Conservation (phyloP, 2,329 filamentous ascomycete genomes). For the Teratosphaeriaceae sp. region DNA sequence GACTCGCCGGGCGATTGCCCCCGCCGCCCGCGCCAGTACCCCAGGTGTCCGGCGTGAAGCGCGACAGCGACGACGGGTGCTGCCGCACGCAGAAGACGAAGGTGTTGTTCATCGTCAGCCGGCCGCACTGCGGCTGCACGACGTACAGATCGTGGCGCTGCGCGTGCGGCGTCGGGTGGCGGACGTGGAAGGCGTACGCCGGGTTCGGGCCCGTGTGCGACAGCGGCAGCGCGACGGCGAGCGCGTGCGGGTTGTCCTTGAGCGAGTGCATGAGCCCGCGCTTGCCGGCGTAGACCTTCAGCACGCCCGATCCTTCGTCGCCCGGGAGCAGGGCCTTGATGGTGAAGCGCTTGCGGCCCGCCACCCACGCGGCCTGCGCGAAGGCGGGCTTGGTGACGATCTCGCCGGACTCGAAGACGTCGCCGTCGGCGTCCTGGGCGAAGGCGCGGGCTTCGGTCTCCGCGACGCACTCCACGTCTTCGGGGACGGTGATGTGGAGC, state of each 20-base stretch:
- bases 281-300: constrained; percentile 92
- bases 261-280: constrained; percentile 95
- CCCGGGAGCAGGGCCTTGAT: constrained; percentile 87
- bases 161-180: constrained; percentile 96
- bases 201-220: constrained; percentile 89
- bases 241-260: constrained; percentile 87
- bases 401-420: constrained; percentile 89
- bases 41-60: constrained; percentile 34
- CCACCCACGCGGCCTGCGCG: constrained; percentile 86
- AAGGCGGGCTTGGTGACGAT: constrained; percentile 77
- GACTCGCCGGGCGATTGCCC: constrained; percentile 41
- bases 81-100: constrained; percentile 96
- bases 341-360: constrained; percentile 81
- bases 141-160: constrained; percentile 96
- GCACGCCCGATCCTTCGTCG: constrained; percentile 78
- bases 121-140: constrained; percentile 86
- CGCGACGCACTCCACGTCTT: constrained; percentile 84
- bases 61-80: constrained; percentile 62
- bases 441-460: constrained; percentile 84
- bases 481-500: constrained; percentile 76
- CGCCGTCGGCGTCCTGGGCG: constrained; percentile 77
- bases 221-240: constrained; percentile 85
- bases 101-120: constrained; percentile 88
- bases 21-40: constrained; percentile 29
- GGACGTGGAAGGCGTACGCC: constrained; percentile 83